A percentile compares a stretch with the other conserved stretches of the same genome.
phyloP scores from a whole-genome alignment of 495 filamentous ascomycete species.

The Annulohypoxylon nitens region DNA sequence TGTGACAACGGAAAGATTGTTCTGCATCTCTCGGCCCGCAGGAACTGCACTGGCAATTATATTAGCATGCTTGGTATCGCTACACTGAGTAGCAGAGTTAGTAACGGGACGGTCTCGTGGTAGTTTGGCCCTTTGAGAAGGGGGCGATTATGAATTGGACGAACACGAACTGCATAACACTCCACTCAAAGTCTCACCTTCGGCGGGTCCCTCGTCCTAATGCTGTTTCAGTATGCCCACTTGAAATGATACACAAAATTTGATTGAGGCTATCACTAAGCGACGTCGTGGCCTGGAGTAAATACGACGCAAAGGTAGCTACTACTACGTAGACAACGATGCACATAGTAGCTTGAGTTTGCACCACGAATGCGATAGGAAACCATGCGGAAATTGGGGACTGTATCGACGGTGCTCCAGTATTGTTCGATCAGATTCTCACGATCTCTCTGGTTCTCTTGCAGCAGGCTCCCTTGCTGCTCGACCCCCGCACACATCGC shows the following conservation, averaged over 20 bases:
- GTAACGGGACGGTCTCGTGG: not conserved
- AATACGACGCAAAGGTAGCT: not conserved
- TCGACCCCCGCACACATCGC: not conserved
- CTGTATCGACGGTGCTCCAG: not conserved
- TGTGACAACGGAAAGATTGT: not conserved
- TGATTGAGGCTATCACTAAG: not conserved
- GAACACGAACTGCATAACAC: not conserved
- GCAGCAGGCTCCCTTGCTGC: conserved; percentile 3
- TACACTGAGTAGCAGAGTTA: not conserved
- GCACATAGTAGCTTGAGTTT: not conserved
- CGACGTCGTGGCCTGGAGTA: not conserved
- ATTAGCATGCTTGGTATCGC: not conserved
- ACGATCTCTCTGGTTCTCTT: not conserved
- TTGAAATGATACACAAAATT: not conserved
- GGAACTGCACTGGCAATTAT: not conserved
- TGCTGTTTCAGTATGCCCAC: not conserved
- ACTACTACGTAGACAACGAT: not conserved
- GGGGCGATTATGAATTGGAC: not conserved
- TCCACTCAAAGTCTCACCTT: not conserved
- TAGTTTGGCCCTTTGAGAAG: not conserved
- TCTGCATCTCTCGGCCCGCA: not conserved
- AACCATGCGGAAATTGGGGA: not conserved
- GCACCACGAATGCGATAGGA: not conserved
- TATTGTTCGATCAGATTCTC: not conserved
- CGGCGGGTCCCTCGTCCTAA: not conserved